Evolutionary conservation across 352 stramenopile species (phyloP), one percentile per base, ranked within the genome.

Genomic region (Phytophthora meadii): DNA sequence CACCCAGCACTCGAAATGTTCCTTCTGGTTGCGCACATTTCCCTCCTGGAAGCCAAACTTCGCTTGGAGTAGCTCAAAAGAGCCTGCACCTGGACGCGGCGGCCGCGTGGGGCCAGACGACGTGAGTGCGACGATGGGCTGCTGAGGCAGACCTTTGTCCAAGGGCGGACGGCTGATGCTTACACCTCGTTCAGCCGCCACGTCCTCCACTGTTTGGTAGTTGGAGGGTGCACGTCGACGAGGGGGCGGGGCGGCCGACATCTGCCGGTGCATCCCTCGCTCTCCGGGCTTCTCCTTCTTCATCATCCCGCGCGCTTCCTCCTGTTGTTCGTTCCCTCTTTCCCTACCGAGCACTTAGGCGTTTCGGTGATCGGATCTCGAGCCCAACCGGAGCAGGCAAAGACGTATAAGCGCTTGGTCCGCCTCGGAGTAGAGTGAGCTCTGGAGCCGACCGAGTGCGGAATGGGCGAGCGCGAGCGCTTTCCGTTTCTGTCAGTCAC

Each of bases 1-100:
- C 42, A 96, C 64, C 80, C 86, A 92, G 54, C 85, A 84, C 58
- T 92, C 85, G 48, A 94, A 89, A 49, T 96, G 87, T 61, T 96
- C 88, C 53, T 82, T 84, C 67, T 96, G 88, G 72, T 96, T 96
- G 44, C 76, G 77, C 54, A 93, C 75, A 45, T 87, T 94, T 57
- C 87, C 87, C 9, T 91, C 79, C 73, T 96, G 88, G 70, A 96
- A 96, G 64, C 87, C 87, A 64, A 96, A 93, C 61, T 94, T 93
- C 54, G 72, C 67, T 53, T 94, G 88, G 6, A 96, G 68, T 41
- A 90, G 68, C 72, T 94, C 87, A 64, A 96, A 95, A n/a, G 87
- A 77, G 51, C 72, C 79, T 1, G 46, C 65, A 37, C 61, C 68
- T 6, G 68, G 65, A 52, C 73, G 73, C 44, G 52, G 71, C 22